A percentile compares a stretch with the other conserved stretches of the same genome.
phyloP scores from a whole-genome alignment of 257 asterid genomes.

The Ligustrum vulgare region DNA sequence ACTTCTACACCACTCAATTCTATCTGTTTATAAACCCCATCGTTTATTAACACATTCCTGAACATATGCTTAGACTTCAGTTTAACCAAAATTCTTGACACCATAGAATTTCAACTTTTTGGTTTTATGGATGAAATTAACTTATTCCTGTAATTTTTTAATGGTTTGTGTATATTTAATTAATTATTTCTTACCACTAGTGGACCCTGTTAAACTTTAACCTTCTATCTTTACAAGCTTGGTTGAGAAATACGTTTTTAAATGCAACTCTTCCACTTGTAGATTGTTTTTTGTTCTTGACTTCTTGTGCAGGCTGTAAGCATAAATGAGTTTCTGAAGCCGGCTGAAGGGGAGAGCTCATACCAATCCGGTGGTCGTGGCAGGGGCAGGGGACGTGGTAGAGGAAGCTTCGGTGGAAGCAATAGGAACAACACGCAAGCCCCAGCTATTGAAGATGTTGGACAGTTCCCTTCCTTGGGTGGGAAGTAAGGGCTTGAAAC shows the following conservation, averaged over 20 bases:
- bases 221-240: neutral
- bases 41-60: too few species aligned
- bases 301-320: constrained; percentile 41
- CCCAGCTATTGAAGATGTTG: constrained; percentile 36
- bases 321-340: constrained; percentile 66
- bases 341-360: constrained; percentile 51
- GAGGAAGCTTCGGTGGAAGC: constrained; percentile 29
- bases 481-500: constrained; percentile 30
- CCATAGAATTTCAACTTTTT: too few species aligned
- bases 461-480: constrained; percentile 43
- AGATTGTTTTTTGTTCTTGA: neutral
- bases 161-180: neutral
- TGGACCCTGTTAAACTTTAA: neutral
- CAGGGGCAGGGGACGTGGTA: constrained; percentile 60
- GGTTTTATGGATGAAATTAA: neutral
- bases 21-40: too few species aligned
- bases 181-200: neutral
- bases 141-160: neutral
- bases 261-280: neutral
- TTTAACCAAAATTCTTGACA: neutral
- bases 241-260: neutral
- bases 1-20: too few species aligned
- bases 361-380: constrained; percentile 46
- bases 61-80: neutral
- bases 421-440: constrained; percentile 24